Base-by-base conservation (phyloP, 1,284 basidiomycete genomes). In the Schizopora paradoxa region DNA sequence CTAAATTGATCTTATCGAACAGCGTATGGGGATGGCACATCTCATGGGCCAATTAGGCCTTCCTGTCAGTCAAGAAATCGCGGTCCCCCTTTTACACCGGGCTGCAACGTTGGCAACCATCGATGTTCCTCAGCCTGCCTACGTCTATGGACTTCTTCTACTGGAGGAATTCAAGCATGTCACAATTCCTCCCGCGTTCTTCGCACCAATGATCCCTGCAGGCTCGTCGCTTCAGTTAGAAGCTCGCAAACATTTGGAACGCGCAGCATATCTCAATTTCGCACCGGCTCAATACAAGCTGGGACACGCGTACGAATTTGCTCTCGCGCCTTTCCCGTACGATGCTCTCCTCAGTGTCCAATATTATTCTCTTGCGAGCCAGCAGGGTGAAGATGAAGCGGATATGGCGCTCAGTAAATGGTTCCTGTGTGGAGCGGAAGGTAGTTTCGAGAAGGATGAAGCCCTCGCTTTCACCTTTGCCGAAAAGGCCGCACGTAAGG, bases 361-460 rank as follows among this genome's bases (percentile, higher is more conserved):
- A 62, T 97, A 93, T 64, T 97, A 97, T 65, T 83, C 79, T 13
- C 69, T 86, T 6, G 94, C 93, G 0, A 86, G 80, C 47, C 83
- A 93, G 64, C 79, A 85, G 54, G 88, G 88, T 26, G 90, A 96
- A 64, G 72, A 77, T 33, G 92, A 97, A 61, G 94, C 94, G 0
- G 92, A 97, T 63, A 94, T 98, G 91, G 92, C 91, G 5, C 72
- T 96, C 38, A 83, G 79, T 65, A 96, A 94, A 65, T 96, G 92
- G 93, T 96, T 95, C 72, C 66, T 96, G 41, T 95, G 92, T 61
- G 91, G 90, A 0, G 81, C 81, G 0, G 83, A 89, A 28, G 78
- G 78, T 18, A 70, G 19, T 41, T 95, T 97, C 56, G 88, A 90
- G 22, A 93, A 93, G 66, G 91, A 96, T 64, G 93, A 97, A 62